These are phyloP conservation scores for Mycosphaerella arachidis DNA, from an alignment of 2,329 filamentous ascomycete species.

Conservation along the genomic window DNA sequence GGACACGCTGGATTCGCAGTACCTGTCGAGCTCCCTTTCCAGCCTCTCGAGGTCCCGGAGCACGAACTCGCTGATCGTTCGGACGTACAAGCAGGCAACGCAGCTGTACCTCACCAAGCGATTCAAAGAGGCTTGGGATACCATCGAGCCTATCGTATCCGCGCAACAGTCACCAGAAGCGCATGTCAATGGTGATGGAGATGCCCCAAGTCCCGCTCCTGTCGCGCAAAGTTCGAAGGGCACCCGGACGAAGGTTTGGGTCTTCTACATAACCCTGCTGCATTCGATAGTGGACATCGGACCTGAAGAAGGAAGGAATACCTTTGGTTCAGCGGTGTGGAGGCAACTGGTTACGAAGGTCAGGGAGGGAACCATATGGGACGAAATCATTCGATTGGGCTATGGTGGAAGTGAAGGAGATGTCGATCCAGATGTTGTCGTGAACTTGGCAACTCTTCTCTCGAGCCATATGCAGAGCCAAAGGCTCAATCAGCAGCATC, in stretches of 20 bases:
- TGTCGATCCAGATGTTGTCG: slow-evolving; percentile 90
- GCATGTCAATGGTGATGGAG: slow-evolving; percentile 9
- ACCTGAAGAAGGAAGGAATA: slow-evolving; percentile 80
- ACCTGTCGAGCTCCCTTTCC: slow-evolving; percentile 63
- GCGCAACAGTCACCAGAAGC: slow-evolving; percentile 37
- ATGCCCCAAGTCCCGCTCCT: slow-evolving; percentile 50
- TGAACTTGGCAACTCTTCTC: slow-evolving; percentile 83
- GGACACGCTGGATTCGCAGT: slow-evolving; percentile 51
- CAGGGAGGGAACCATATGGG: slow-evolving; percentile 88
- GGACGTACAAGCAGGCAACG: slow-evolving; percentile 88
- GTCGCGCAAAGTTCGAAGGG: slow-evolving; percentile 74
- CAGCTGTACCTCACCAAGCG: slow-evolving; percentile 93
- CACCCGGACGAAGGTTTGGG: slow-evolving; percentile 93
- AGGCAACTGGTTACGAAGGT: slow-evolving; percentile 76
- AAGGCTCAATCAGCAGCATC: slow-evolving; percentile 73
- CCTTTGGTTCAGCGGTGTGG: slow-evolving; percentile 84
- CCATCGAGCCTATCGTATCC: slow-evolving; percentile 75
- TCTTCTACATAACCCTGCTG: slow-evolving; percentile 86
- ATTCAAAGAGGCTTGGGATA: slow-evolving; percentile 81
- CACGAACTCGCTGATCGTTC: slow-evolving; percentile 70
- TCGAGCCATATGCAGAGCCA: slow-evolving; percentile 86
- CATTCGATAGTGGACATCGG: slow-evolving; percentile 88
- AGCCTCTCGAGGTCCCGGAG: slow-evolving; percentile 65
- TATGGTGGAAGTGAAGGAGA: slow-evolving; percentile 85
- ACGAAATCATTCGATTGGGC: slow-evolving; percentile 80